phyloP scores from a whole-genome alignment of 495 filamentous ascomycete species.

The Aspergillus cavernicola region DNA sequence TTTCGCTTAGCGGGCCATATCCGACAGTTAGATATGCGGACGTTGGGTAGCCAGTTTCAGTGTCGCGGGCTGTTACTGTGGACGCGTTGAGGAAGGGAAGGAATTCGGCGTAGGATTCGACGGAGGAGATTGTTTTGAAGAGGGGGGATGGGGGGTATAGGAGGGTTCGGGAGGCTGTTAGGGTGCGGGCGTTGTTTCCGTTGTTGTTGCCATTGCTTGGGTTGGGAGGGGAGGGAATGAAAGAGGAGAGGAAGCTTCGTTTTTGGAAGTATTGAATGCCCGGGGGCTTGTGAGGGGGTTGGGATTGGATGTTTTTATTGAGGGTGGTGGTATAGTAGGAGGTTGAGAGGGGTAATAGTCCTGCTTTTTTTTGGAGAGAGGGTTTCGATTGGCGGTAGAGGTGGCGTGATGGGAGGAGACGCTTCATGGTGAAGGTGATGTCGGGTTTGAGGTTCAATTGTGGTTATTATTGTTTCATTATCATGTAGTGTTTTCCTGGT shows the following conservation, averaged over 20 bases:
- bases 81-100: conserved; percentile 79
- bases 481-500: background rate
- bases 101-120: conserved; percentile 75
- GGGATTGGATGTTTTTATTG: conserved; percentile 5
- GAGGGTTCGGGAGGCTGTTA: conserved; percentile 73
- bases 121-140: conserved; percentile 79
- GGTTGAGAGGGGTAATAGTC: background rate
- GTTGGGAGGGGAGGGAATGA: conserved; percentile 23
- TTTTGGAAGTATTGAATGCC: too few relatives aligned
- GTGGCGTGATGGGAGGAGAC: background rate
- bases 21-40: conserved; percentile 79
- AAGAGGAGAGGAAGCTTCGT: conserved; percentile 34
- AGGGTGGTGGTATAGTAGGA: background rate
- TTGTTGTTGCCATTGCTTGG: conserved; percentile 23
- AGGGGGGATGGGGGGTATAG: conserved; percentile 67
- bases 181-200: conserved; percentile 38
- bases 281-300: conserved; percentile 5
- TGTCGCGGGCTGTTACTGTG: conserved; percentile 61
- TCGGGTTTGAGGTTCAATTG: background rate
- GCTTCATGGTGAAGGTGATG: background rate
- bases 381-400: background rate
- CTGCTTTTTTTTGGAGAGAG: background rate
- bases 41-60: conserved; percentile 56
- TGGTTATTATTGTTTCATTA: background rate
- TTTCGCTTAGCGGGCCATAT: conserved; percentile 77